Evolutionary conservation across 73 alveolate genomes (phyloP).

Genomic region (Blepharisma stoltei): DNA sequence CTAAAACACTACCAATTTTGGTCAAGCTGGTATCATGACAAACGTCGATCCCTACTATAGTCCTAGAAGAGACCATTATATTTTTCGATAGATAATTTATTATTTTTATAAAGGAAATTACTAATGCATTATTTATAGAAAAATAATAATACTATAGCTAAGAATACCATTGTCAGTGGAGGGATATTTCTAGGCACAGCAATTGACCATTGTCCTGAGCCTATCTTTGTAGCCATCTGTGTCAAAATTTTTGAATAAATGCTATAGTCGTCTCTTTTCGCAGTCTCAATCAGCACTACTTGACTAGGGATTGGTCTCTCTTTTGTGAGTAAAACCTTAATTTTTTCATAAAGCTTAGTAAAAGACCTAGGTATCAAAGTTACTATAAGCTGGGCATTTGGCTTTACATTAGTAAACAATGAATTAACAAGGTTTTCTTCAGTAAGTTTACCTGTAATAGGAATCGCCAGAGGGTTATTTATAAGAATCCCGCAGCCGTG

Average conservation of each 20-base stretch:
- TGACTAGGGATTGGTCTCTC: conserved; percentile 43
- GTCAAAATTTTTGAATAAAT: conserved; percentile 39
- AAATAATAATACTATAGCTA: too few relatives aligned
- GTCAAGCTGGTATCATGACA: conserved; percentile 24
- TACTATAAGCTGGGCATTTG: conserved; percentile 3
- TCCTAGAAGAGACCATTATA: too few relatives aligned
- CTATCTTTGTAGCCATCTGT: conserved; percentile 49
- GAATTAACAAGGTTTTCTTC: background rate
- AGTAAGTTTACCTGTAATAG: too few relatives aligned
- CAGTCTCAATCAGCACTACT: conserved; percentile 36
- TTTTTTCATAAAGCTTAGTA: conserved; percentile 34
- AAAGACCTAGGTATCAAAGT: background rate
- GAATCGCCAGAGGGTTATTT: background rate
- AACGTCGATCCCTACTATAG: conserved; percentile 37
- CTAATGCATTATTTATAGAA: too few relatives aligned
- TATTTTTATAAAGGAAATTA: too few relatives aligned
- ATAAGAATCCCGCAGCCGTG: background rate
- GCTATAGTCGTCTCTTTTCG: conserved; percentile 30
- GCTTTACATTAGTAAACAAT: background rate
- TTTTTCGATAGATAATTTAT: too few relatives aligned
- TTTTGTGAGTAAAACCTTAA: conserved; percentile 37
- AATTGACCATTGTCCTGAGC: conserved; percentile 51
- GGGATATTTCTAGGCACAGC: background rate
- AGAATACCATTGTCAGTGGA: conserved; percentile 33
- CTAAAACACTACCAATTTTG: conserved; percentile 29